phyloP scores from a whole-genome alignment of 306 rosid genomes.

The Luffa aegyptiaca region DNA sequence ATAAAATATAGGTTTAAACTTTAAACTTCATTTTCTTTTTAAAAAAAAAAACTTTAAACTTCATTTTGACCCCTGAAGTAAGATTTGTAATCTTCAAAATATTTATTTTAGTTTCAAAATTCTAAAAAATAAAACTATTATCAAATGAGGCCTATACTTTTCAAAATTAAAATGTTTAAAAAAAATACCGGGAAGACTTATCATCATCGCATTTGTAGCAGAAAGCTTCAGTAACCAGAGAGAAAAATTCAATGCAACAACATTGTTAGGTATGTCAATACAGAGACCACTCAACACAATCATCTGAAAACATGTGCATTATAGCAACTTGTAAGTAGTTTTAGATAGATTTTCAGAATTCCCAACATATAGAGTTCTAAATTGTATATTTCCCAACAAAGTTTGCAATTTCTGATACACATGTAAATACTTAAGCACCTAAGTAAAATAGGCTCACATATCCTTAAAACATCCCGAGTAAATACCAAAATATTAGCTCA shows the following conservation, averaged over 20 bases:
- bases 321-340: background rate
- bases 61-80: no score
- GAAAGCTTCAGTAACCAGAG: background rate
- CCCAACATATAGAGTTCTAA: background rate
- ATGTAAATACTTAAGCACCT: background rate
- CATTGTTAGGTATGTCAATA: background rate
- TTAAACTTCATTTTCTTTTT: no score
- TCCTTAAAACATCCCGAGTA: background rate
- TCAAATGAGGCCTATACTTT: background rate
- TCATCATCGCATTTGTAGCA: constrained; percentile 1
- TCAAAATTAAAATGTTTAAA: background rate
- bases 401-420: background rate
- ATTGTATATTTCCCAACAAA: no score
- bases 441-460: background rate
- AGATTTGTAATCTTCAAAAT: no score
- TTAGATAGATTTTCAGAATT: background rate
- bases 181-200: background rate
- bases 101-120: no score
- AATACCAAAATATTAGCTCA: background rate
- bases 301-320: background rate
- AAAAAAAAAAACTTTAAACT: no score
- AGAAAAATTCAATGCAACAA: background rate
- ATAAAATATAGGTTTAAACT: no score
- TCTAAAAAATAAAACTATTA: background rate
- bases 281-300: background rate